Evolutionary conservation across 169 alveolate species (phyloP).

Genomic region (Plasmodium berghei): DNA sequence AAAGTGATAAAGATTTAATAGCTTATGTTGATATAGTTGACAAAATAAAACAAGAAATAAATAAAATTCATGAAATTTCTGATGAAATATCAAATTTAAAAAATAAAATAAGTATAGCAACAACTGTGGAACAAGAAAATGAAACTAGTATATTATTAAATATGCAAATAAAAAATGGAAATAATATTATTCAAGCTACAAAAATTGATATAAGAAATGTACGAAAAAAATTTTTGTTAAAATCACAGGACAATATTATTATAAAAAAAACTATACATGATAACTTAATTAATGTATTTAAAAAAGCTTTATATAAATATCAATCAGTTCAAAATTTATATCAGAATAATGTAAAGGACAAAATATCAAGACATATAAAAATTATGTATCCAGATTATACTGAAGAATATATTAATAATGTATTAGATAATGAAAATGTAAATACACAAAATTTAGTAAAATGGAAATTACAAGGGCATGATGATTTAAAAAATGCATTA

Average conservation of each 20-base stretch:
- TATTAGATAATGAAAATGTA: constrained; percentile 61
- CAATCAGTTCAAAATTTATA: constrained; percentile 45
- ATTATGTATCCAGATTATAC: constrained; percentile 64
- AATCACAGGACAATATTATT: constrained; percentile 28
- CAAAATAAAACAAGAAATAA: constrained; percentile 41
- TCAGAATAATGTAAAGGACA: constrained; percentile 51
- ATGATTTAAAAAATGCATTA: constrained; percentile 72
- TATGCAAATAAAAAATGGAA: constrained; percentile 55
- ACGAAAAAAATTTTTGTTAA: constrained; percentile 25
- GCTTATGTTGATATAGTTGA: constrained; percentile 50
- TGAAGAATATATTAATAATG: constrained; percentile 61
- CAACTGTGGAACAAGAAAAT: constrained; percentile 75
- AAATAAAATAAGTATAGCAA: constrained; percentile 49
- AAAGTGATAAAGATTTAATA: constrained; percentile 37
- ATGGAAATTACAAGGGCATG: constrained; percentile 75
- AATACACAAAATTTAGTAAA: constrained; percentile 65
- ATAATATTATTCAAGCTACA: constrained; percentile 26
- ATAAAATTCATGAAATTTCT: constrained; percentile 23
- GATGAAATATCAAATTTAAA: constrained; percentile 38
- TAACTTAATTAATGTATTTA: constrained; percentile 57
- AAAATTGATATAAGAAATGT: constrained; percentile 60
- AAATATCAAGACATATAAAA: constrained; percentile 69
- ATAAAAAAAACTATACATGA: constrained; percentile 69
- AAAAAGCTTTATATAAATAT: constrained; percentile 59
- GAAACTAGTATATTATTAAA: constrained; percentile 58